Base-by-base conservation (phyloP, 176 grass and related monocot species). In the Ensete ventricosum region DNA sequence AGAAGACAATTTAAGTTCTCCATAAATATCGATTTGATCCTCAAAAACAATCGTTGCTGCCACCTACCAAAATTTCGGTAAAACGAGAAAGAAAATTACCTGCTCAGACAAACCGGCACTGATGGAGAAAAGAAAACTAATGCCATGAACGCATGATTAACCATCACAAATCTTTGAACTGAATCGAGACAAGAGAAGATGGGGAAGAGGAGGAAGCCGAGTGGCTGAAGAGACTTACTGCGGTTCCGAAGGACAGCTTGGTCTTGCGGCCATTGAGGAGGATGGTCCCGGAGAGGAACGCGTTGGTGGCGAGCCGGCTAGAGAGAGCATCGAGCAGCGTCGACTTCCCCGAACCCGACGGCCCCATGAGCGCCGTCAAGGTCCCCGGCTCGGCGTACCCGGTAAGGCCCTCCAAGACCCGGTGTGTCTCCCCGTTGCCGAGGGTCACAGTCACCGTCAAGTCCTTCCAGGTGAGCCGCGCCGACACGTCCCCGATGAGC, bases 391-490 rank as follows among this genome's bases (percentile, higher is more conserved):
- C 96, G 9, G 88, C 96, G 60, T 82, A 95, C 1, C 96, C 95
- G 10, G 95, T 99, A 54, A 99, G 96, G 76, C 84, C 88, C 66
- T 99, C 86, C 52, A 99, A 84, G 50, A 99, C 88, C 1, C 78
- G 80, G 84, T 91, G 91, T 75, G 84, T 87, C 66, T 95, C 92
- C 14, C 86, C 80, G 17, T 13, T 87, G 86, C n/a, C 86, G 79
- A 62, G 17, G 43, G 34, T 70, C 67, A 94, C 95, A 21, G 82
- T 94, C 51, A 99, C 95, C 52, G 84, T 86, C 12, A 99, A 82
- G 83, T 99, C 88, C 88, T 94, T 94, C 95, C 95, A 99, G 59
- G 95, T 91, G n/a, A 94, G 88, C 88, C 95, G 48, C 25, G 91
- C 88, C 51, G 91, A 94, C 73, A 95, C 91, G 80, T 99, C 91